A percentile compares a stretch with the other conserved stretches of the same genome.
Evolutionary conservation across 352 stramenopile species (phyloP).

Genomic region (Pythium phragmiticola): DNA sequence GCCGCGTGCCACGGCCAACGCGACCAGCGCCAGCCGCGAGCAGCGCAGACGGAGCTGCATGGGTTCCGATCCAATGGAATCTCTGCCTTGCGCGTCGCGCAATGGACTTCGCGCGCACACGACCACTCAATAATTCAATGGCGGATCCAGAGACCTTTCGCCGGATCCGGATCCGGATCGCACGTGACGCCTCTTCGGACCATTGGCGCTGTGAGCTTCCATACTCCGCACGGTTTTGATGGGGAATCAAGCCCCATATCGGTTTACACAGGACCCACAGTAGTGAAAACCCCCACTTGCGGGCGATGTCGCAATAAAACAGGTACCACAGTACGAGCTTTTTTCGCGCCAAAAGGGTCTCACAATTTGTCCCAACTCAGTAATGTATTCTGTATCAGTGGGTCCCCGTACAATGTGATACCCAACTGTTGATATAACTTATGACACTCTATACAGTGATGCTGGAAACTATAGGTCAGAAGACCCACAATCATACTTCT

Average conservation of each 20-base stretch:
- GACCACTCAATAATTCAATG: not conserved
- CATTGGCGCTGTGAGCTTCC: not conserved
- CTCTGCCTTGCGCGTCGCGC: not conserved
- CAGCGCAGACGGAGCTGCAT: not conserved
- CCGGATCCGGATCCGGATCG: conserved; percentile 7
- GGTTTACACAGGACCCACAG: conserved; percentile 1
- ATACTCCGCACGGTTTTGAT: not conserved
- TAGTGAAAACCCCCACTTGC: not conserved
- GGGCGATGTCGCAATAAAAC: not conserved
- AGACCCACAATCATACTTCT: too few relatives aligned
- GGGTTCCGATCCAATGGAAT: not conserved
- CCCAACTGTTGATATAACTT: too few relatives aligned
- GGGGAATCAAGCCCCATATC: not conserved
- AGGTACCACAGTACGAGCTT: not conserved
- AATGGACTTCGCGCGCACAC: not conserved
- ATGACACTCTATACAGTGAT: too few relatives aligned
- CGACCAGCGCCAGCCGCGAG: not conserved
- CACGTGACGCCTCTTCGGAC: conserved; percentile 3
- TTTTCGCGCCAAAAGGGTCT: not conserved
- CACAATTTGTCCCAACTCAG: too few relatives aligned
- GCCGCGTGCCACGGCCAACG: not conserved
- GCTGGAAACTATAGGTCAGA: too few relatives aligned
- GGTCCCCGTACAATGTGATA: too few relatives aligned
- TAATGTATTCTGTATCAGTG: too few relatives aligned
- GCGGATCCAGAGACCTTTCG: conserved; percentile 9